Evolutionary conservation across 176 grass and related monocot genomes (phyloP).

Genomic region (Oryza meridionalis): DNA sequence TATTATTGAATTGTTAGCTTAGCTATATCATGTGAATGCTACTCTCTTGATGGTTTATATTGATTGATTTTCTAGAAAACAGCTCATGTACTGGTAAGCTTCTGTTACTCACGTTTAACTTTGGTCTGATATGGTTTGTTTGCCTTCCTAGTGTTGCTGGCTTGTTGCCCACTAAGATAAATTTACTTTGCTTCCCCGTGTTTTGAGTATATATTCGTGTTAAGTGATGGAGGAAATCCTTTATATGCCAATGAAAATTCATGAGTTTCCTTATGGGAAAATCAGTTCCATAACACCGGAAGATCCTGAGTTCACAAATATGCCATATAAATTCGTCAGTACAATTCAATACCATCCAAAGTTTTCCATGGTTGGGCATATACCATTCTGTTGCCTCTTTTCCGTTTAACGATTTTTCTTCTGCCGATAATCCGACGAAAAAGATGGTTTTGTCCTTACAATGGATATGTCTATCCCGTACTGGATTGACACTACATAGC

Average conservation of each 20-base stretch:
- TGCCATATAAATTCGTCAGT: neutral
- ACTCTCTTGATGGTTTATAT: neutral
- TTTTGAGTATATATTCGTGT: slow-evolving; percentile 20
- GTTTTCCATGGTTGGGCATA: neutral
- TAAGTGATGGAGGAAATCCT: neutral
- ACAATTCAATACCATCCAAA: neutral
- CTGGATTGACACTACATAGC: neutral
- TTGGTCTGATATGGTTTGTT: neutral
- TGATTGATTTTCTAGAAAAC: neutral
- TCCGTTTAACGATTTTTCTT: neutral
- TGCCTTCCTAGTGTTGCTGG: neutral
- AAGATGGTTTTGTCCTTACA: neutral
- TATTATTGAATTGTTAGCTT: neutral
- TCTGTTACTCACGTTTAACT: neutral
- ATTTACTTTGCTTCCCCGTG: slow-evolving; percentile 1
- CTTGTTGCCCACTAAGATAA: neutral
- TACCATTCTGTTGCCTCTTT: neutral
- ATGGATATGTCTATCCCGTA: neutral
- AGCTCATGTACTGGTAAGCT: neutral
- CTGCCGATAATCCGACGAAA: neutral
- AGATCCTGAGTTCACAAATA: neutral
- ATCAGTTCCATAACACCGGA: neutral
- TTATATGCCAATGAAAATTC: neutral
- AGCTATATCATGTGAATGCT: slow-evolving; percentile 8
- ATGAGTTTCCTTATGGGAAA: neutral